Conservation (phyloP, 129 eudicot genomes). For the Pulicaria dysenterica region DNA sequence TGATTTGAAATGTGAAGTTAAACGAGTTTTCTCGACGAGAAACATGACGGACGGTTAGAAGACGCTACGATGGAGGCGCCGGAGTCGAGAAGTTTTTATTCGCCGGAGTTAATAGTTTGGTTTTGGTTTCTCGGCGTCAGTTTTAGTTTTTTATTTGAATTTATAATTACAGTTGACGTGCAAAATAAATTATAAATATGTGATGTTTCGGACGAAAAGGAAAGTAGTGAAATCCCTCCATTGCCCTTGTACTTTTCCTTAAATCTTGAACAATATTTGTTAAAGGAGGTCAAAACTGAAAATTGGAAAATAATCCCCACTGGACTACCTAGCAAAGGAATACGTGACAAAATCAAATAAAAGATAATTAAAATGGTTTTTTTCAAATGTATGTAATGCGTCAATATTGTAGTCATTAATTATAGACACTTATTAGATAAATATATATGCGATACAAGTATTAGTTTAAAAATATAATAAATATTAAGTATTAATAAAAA, state of each 20-base stretch:
- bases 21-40: slow-evolving; percentile 43
- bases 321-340: too few species aligned
- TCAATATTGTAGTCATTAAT: too few species aligned
- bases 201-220: slow-evolving; percentile 17
- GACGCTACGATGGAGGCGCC: background rate
- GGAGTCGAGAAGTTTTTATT: slow-evolving; percentile 15
- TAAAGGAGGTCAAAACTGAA: too few species aligned
- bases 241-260: slow-evolving; percentile 15
- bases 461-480: too few species aligned
- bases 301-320: too few species aligned
- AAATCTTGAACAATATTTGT: too few species aligned
- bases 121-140: background rate
- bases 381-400: too few species aligned
- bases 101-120: background rate
- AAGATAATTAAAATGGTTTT: too few species aligned
- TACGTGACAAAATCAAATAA: too few species aligned
- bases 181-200: background rate
- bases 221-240: slow-evolving; percentile 19
- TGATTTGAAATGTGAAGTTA: slow-evolving; percentile 38
- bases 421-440: too few species aligned
- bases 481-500: too few species aligned
- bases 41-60: slow-evolving; percentile 32
- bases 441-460: too few species aligned
- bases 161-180: background rate
- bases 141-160: background rate